Percentiles rank a stretch among this genome's conserved stretches.
Evolutionary conservation across 805 yeast genomes (phyloP).

Genomic region (Saccharomycopsis capsularis): DNA sequence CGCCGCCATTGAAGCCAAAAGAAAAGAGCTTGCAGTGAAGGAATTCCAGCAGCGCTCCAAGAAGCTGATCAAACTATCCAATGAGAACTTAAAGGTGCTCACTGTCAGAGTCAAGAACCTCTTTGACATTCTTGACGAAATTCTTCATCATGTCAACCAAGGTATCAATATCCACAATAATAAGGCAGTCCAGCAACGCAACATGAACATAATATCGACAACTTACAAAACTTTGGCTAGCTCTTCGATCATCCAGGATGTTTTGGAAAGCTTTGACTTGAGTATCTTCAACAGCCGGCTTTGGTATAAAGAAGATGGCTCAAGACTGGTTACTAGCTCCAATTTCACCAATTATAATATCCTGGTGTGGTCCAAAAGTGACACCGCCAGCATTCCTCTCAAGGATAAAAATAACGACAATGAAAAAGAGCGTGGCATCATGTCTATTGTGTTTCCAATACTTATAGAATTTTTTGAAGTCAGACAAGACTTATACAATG

Average conservation of each 20-base stretch:
- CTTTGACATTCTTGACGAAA: conserved; percentile 34
- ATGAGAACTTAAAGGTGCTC: conserved; percentile 37
- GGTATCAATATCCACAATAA: conserved; percentile 31
- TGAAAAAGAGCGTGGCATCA: conserved; percentile 3
- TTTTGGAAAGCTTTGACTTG: conserved; percentile 56
- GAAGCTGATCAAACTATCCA: conserved; percentile 36
- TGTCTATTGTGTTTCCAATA: conserved; percentile 25
- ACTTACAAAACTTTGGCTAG: conserved; percentile 47
- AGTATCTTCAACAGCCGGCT: conserved; percentile 36
- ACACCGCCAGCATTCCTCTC: not conserved
- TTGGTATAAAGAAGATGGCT: conserved; percentile 15
- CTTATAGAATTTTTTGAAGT: conserved; percentile 65
- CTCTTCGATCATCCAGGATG: conserved; percentile 43
- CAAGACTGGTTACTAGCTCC: not conserved
- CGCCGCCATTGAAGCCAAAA: conserved; percentile 25
- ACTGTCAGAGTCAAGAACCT: conserved; percentile 34
- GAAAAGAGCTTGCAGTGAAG: conserved; percentile 22
- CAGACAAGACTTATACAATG: conserved; percentile 66
- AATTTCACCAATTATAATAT: not conserved
- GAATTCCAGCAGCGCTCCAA: conserved; percentile 10
- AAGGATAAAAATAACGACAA: not conserved
- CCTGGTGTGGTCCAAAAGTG: not conserved
- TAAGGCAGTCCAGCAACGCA: conserved; percentile 37
- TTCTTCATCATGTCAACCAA: conserved; percentile 35
- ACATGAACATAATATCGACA: conserved; percentile 45